Conservation (phyloP, 2,329 filamentous ascomycete species). For the Daldinia sp. region DNA sequence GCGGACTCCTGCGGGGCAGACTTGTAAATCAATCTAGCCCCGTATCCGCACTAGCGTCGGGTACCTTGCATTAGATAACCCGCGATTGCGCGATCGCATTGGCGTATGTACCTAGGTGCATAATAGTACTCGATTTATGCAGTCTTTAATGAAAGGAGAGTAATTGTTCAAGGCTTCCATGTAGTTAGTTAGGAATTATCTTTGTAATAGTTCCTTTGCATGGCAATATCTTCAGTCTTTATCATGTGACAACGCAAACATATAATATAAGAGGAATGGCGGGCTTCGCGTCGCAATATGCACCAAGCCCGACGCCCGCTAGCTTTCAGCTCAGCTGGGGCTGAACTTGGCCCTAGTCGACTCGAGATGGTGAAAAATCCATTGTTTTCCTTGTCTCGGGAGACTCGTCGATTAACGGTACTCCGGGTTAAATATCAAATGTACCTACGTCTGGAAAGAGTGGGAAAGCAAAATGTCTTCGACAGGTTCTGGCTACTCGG, state of each 20-base stretch:
- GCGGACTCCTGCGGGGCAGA: neutral
- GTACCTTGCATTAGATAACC: constrained; percentile 33
- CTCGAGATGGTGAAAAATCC: neutral
- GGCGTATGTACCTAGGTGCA: neutral
- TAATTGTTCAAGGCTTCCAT: too few species aligned
- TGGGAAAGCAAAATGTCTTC: constrained; percentile 29
- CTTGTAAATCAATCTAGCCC: neutral
- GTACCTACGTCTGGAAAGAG: too few species aligned
- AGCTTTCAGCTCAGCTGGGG: constrained; percentile 32
- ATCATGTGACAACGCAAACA: neutral
- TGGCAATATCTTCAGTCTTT: neutral
- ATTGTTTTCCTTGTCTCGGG: neutral
- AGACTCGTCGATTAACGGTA: neutral
- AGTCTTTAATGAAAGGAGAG: neutral
- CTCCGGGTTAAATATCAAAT: too few species aligned
- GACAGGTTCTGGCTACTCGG: constrained; percentile 37
- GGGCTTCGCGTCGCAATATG: constrained; percentile 10
- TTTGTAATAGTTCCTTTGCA: neutral
- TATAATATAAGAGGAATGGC: neutral
- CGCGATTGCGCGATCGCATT: neutral
- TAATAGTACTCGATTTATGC: neutral
- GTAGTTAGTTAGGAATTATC: too few species aligned
- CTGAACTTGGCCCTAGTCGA: constrained; percentile 28
- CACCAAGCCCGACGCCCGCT: constrained; percentile 1
- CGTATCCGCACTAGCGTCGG: constrained; percentile 11